Evolutionary conservation across 2,329 filamentous ascomycete genomes (phyloP), one percentile per base, ranked within the genome.

Genomic region (Fusarium albidum): DNA sequence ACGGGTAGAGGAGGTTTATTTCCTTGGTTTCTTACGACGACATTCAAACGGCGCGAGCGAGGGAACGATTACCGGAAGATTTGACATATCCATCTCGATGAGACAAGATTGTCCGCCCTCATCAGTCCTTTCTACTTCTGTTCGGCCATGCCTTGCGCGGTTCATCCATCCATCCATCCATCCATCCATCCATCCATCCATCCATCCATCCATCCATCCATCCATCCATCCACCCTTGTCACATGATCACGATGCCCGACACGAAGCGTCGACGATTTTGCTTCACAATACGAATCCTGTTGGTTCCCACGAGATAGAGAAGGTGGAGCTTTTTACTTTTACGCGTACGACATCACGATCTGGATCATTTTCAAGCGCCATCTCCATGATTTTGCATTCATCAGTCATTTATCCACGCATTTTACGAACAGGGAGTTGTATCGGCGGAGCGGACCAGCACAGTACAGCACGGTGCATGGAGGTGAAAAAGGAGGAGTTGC

Each of bases 271-370:
- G 17, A 43, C 52, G 35, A 53, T 37, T 41, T 21, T 54, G 39
- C 49, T 52, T 35, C 41, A 44, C 29, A 42, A 32, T 15, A 48
- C 40, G 34, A 65, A 54, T 15, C 43, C 45, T 52, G 34, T 55
- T 54, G 51, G 32, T 54, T 53, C 50, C 55, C 34, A 51, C 47
- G 42, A 61, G 46, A 49, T 57, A 62, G 55, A 45, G 38, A 48
- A 48, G 49, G 39, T 42, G 53, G 35, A 31, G 42, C 28, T 37
- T 39, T 50, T 41, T 50, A 14, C 40, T 53, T 49, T 52, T n/a
- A 55, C 52, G 38, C 52, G 44, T 52, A 65, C 56, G 63, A 67
- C 49, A 65, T 67, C 40, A 61, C 50, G 62, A 64, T 63, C 52
- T 60, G 51, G 41, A 55, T 64, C 49, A 51, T 64, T 47, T 47